phyloP scores from a whole-genome alignment of 495 filamentous ascomycete genomes.

The Penicillium goetzii region DNA sequence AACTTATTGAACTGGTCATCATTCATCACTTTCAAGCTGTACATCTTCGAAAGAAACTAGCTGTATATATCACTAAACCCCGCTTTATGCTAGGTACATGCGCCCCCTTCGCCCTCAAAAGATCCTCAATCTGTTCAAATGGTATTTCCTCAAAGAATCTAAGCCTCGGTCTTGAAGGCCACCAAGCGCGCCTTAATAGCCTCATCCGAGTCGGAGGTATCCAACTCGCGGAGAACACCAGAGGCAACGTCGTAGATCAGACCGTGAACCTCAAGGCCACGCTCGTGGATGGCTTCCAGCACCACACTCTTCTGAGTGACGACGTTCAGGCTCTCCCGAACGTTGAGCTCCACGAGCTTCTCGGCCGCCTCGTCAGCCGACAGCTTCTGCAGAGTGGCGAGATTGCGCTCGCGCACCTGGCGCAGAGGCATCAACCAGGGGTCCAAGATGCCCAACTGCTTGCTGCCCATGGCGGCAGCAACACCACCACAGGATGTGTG shows the following conservation, averaged over 20 bases:
- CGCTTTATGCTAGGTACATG: background rate
- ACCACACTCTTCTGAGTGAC: slow-evolving; percentile 64
- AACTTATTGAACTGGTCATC: background rate
- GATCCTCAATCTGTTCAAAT: background rate
- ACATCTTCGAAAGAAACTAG: background rate
- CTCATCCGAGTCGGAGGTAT: slow-evolving; percentile 45
- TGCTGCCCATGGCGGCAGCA: slow-evolving; percentile 66
- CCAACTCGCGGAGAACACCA: slow-evolving; percentile 63
- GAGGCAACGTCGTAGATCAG: slow-evolving; percentile 67
- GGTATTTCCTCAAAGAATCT: background rate
- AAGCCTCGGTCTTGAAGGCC: slow-evolving; percentile 45
- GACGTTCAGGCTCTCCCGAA: slow-evolving; percentile 64
- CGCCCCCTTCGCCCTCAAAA: background rate
- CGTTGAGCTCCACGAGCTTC: slow-evolving; percentile 70
- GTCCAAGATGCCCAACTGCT: slow-evolving; percentile 76
- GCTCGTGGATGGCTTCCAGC: slow-evolving; percentile 66
- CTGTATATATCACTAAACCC: background rate
- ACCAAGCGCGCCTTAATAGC: slow-evolving; percentile 43
- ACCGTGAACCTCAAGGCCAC: slow-evolving; percentile 75
- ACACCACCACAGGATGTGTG: slow-evolving; percentile 84
- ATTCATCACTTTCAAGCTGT: slow-evolving; percentile 4
- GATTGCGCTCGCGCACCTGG: slow-evolving; percentile 59
- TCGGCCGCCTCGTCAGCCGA: slow-evolving; percentile 48
- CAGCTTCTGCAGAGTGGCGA: slow-evolving; percentile 52
- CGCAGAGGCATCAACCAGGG: slow-evolving; percentile 78